These are phyloP conservation scores for Byssochlamys sp. DNA, from an alignment of 2,329 filamentous ascomycete genomes.

Conservation along the genomic window DNA sequence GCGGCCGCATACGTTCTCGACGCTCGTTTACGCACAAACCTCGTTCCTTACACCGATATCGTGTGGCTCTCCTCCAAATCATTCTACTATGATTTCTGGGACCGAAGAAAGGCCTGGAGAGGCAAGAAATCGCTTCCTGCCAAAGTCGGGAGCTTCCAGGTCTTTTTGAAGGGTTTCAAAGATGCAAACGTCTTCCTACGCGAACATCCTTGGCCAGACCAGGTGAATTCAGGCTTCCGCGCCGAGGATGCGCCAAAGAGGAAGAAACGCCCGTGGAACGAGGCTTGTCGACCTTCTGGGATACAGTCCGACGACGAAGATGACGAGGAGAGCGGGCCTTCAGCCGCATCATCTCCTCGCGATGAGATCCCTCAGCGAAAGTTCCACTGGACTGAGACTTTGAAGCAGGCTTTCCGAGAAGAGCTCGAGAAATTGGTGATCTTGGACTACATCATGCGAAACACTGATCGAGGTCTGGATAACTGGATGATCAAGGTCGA, in stretches of 20 bases:
- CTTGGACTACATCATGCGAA: slow-evolving; percentile 97
- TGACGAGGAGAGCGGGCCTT: slow-evolving; percentile 39
- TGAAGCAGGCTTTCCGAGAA: slow-evolving; percentile 88
- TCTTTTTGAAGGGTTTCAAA: slow-evolving; percentile 93
- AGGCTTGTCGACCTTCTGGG: slow-evolving; percentile 65
- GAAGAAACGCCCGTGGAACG: slow-evolving; percentile 66
- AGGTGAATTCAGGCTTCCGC: slow-evolving; percentile 61
- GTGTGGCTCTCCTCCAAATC: slow-evolving; percentile 90
- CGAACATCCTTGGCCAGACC: slow-evolving; percentile 94
- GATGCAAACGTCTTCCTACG: slow-evolving; percentile 92
- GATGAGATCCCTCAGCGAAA: slow-evolving; percentile 38
- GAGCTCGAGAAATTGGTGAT: slow-evolving; percentile 95
- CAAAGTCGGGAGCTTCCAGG: slow-evolving; percentile 92
- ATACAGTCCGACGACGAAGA: slow-evolving; percentile 54
- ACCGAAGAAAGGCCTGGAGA: slow-evolving; percentile 74
- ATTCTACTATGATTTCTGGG: slow-evolving; percentile 98
- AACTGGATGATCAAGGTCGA: slow-evolving; percentile 99
- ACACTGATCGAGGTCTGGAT: slow-evolving; percentile 89
- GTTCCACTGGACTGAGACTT: slow-evolving; percentile 75
- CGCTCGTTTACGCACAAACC: slow-evolving; percentile 73
- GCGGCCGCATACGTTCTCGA: slow-evolving; percentile 94
- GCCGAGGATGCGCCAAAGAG: slow-evolving; percentile 57
- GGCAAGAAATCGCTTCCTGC: slow-evolving; percentile 78
- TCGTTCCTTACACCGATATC: slow-evolving; percentile 94
- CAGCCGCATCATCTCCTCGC: slow-evolving; percentile 34